phyloP scores from a whole-genome alignment of 345 rosid species.

The Eucalyptus globulus region DNA sequence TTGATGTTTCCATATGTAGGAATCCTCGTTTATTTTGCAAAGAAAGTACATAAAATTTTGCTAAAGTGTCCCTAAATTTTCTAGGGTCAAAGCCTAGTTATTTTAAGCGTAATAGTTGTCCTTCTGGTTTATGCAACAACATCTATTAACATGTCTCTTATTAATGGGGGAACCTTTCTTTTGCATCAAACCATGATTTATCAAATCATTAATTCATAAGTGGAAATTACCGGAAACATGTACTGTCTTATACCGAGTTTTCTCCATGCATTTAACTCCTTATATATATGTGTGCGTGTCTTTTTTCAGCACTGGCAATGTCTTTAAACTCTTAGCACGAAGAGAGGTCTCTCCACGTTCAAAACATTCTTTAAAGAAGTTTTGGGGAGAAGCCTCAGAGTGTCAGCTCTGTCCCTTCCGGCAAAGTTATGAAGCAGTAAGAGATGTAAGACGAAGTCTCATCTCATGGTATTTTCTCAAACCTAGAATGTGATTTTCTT shows the following conservation, averaged over 20 bases:
- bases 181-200: background rate
- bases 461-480: conserved; percentile 37
- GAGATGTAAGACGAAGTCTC: conserved; percentile 50
- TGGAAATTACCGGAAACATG: background rate
- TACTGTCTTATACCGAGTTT: background rate
- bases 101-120: background rate
- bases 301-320: conserved; percentile 32
- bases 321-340: conserved; percentile 38
- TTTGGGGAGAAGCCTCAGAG: conserved; percentile 41
- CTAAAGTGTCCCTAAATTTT: background rate
- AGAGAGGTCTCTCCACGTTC: conserved; percentile 60
- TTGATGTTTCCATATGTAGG: background rate
- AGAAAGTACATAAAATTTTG: background rate
- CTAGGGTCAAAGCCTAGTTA: background rate
- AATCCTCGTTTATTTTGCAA: background rate
- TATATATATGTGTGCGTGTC: background rate
- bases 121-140: background rate
- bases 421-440: conserved; percentile 24
- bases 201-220: background rate
- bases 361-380: conserved; percentile 39
- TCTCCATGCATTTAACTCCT: background rate
- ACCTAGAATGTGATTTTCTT: background rate
- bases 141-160: background rate
- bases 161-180: background rate
- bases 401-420: conserved; percentile 9